Percentiles rank a stretch among this genome's conserved stretches.
Conservation (phyloP, 129 eudicot genomes). For the Artemisia argyi region DNA sequence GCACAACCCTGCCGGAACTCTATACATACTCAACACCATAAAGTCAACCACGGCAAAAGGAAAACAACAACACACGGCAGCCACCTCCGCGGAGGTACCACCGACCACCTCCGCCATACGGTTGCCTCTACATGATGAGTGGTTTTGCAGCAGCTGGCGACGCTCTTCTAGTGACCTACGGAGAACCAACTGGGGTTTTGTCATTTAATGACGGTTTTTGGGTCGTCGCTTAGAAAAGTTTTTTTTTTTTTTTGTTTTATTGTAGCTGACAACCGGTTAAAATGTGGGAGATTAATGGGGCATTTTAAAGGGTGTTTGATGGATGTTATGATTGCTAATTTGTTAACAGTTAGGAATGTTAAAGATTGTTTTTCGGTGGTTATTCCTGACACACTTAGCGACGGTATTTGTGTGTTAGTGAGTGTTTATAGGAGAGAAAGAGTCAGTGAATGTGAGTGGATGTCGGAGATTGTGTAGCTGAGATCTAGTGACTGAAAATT, state of each 20-base stretch:
- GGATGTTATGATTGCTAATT: neutral
- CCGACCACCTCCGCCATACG: conserved; percentile 64
- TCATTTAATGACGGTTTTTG: conserved; percentile 21
- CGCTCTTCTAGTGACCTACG: conserved; percentile 35
- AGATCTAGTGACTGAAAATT: too few relatives aligned
- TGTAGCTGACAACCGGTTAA: conserved; percentile 17
- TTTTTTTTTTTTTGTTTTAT: neutral
- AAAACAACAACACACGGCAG: conserved; percentile 69
- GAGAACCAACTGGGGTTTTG: conserved; percentile 25
- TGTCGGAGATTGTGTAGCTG: too few relatives aligned
- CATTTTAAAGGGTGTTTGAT: conserved; percentile 8
- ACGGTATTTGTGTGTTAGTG: neutral
- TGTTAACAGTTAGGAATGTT: neutral
- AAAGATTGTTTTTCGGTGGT: conserved; percentile 5
- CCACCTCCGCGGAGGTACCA: conserved; percentile 73
- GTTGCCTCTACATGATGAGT: conserved; percentile 6
- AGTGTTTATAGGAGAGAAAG: neutral
- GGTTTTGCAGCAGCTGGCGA: conserved; percentile 26
- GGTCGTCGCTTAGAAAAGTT: conserved; percentile 16
- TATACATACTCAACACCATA: conserved; percentile 52
- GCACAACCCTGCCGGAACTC: conserved; percentile 63
- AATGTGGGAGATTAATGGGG: conserved; percentile 3
- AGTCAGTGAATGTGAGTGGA: too few relatives aligned
- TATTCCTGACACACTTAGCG: neutral
- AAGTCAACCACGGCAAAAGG: conserved; percentile 51